phyloP scores from a whole-genome alignment of 1,284 basidiomycete species.

The Rhodotorula sp. region DNA sequence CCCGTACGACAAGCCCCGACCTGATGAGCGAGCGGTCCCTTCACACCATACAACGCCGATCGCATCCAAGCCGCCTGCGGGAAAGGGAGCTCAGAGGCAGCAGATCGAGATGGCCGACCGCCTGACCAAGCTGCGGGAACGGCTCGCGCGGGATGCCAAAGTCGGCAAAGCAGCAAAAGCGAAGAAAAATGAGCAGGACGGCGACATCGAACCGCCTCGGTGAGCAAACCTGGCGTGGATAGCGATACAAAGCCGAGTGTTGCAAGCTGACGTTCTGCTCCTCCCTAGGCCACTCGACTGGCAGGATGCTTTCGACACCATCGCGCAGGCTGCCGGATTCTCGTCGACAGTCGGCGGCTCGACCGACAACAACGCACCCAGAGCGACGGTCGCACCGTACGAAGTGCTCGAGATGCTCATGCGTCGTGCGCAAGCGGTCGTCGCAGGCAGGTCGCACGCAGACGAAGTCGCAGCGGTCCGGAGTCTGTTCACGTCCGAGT shows the following conservation, averaged over 20 bases:
- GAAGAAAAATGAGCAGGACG: no score
- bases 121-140: neutral
- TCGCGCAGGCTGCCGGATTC: neutral
- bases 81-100: neutral
- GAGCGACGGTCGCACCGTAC: conserved; percentile 12
- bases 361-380: neutral
- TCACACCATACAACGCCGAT: neutral
- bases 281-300: conserved; percentile 15
- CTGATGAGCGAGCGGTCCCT: no score
- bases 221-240: neutral
- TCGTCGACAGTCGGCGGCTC: conserved; percentile 1
- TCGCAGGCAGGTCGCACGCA: neutral
- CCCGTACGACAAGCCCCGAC: no score
- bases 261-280: neutral
- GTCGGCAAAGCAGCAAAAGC: neutral
- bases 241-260: neutral
- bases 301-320: conserved; percentile 8
- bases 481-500: neutral
- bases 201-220: neutral
- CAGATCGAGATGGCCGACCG: neutral
- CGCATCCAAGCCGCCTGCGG: neutral
- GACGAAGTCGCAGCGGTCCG: conserved; percentile 11
- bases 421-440: conserved; percentile 3
- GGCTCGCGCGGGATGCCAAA: conserved; percentile 5
- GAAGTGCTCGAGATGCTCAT: conserved; percentile 31